Percentiles rank a stretch among this genome's conserved stretches.
Evolutionary conservation across 768 basidiomycete species (phyloP).

Genomic region (Aureoboletus auriporus): DNA sequence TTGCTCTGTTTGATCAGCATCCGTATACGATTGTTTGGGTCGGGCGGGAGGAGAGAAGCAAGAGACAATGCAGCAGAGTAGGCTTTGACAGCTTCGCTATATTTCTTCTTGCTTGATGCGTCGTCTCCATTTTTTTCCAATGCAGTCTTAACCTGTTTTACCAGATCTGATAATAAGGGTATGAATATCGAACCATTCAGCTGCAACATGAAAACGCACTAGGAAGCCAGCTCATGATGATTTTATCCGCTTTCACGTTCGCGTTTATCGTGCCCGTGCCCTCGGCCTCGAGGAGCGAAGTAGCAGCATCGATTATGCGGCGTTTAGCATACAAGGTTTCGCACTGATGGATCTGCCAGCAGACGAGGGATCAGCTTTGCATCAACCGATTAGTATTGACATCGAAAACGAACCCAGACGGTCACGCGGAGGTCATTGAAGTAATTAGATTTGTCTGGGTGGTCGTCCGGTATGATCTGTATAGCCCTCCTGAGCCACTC

Average conservation of each 20-base stretch:
- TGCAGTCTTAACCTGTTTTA: background rate
- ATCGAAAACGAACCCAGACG: background rate
- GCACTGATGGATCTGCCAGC: background rate
- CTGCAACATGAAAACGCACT: background rate
- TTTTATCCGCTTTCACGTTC: background rate
- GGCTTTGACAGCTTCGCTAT: no score
- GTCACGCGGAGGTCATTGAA: background rate
- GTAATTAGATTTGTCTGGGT: background rate
- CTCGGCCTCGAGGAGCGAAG: background rate
- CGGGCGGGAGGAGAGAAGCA: no score
- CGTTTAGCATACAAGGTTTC: constrained; percentile 4
- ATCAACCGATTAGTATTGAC: no score
- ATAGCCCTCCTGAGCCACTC: background rate
- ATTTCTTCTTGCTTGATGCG: no score
- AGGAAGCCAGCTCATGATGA: background rate
- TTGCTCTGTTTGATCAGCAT: no score
- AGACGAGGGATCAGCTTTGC: background rate
- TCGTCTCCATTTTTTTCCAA: no score
- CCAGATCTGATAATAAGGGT: background rate
- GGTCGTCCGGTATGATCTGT: background rate
- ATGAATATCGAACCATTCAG: background rate
- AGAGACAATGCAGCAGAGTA: no score
- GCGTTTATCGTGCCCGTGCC: no score
- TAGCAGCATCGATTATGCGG: constrained; percentile 1
- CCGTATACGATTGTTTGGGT: no score